phyloP scores from a whole-genome alignment of 2,329 filamentous ascomycete genomes.

The Leptosphaerulina australis region DNA sequence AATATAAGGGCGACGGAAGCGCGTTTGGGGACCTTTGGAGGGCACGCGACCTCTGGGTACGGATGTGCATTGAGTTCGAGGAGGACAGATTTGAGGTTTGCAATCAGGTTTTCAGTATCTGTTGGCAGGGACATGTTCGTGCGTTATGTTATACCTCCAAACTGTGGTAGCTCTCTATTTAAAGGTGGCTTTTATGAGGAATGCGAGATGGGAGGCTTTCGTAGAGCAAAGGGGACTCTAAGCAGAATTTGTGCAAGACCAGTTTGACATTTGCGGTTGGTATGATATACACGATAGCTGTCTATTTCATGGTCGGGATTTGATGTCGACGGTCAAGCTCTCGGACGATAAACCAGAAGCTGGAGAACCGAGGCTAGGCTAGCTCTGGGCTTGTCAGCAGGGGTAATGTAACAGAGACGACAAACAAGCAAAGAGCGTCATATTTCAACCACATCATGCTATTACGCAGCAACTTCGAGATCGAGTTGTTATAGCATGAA shows the following conservation, averaged over 20 bases:
- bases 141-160: neutral
- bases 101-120: constrained; percentile 33
- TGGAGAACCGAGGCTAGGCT: constrained; percentile 31
- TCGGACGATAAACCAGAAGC: neutral
- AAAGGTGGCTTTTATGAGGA: neutral
- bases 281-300: neutral
- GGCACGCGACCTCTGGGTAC: constrained; percentile 57
- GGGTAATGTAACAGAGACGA: neutral
- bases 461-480: neutral
- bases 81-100: constrained; percentile 52
- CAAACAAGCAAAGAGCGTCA: neutral
- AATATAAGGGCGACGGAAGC: constrained; percentile 71
- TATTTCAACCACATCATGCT: neutral
- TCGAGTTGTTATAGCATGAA: too few species aligned
- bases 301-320: neutral
- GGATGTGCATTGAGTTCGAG: constrained; percentile 52
- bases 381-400: constrained; percentile 16
- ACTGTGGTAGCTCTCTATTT: neutral
- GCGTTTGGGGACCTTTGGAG: constrained; percentile 60
- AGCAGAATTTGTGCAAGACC: neutral
- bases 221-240: neutral
- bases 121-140: constrained; percentile 12
- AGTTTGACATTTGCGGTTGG: neutral
- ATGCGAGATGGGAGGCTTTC: neutral
- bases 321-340: constrained; percentile 4